phyloP scores from a whole-genome alignment of 805 yeast genomes.

The Kodamaea laetipori region DNA sequence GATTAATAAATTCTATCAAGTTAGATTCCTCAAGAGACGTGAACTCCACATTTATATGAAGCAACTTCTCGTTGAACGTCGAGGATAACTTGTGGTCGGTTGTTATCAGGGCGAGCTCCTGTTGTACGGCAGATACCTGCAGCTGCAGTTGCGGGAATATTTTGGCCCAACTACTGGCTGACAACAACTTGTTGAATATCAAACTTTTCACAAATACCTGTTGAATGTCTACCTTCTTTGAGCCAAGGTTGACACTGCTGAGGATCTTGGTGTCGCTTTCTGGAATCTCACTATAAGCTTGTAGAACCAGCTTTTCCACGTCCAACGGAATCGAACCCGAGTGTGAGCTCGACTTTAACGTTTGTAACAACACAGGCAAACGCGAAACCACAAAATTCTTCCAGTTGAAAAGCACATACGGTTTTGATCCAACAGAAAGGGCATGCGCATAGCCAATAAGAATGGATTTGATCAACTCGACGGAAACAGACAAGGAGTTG shows the following conservation, averaged over 20 bases:
- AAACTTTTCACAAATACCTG: conserved; percentile 34
- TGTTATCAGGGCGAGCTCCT: conserved; percentile 3
- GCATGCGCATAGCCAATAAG: conserved; percentile 25
- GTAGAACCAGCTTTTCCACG: neutral
- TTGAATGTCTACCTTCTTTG: conserved; percentile 21
- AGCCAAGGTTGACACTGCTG: neutral
- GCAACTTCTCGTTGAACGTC: conserved; percentile 33
- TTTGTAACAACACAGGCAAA: conserved; percentile 27
- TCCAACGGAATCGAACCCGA: conserved; percentile 10
- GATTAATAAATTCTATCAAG: conserved; percentile 29
- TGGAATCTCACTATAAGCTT: conserved; percentile 5
- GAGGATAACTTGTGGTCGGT: conserved; percentile 7
- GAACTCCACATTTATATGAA: conserved; percentile 39
- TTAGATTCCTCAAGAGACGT: conserved; percentile 44
- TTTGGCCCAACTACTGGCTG: conserved; percentile 27
- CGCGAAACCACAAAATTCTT: conserved; percentile 34
- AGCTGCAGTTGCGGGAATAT: conserved; percentile 24
- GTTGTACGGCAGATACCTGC: neutral
- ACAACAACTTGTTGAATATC: conserved; percentile 29
- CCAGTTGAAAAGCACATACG: conserved; percentile 36
- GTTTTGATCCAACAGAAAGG: conserved; percentile 21
- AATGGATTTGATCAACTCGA: conserved; percentile 21
- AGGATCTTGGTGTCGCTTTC: neutral
- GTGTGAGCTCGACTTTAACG: conserved; percentile 15
- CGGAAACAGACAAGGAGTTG: conserved; percentile 15